phyloP scores from a whole-genome alignment of 2,329 filamentous ascomycete genomes.

The Huntiella moniliformis region DNA sequence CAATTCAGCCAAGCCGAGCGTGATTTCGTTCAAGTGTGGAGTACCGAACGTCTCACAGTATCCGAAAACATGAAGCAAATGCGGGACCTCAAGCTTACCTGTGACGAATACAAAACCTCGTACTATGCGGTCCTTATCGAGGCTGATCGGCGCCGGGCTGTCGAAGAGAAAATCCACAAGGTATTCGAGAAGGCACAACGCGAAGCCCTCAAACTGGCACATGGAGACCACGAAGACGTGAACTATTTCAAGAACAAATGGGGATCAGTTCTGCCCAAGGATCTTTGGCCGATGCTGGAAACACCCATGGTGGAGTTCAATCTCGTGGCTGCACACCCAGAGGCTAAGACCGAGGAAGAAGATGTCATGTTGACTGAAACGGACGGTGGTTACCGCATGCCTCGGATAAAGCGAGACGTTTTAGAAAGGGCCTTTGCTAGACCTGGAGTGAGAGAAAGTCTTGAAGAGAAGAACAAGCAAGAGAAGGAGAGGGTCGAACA shows the following conservation, averaged over 20 bases:
- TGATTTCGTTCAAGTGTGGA: slow-evolving; percentile 50
- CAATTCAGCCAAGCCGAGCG: slow-evolving; percentile 45
- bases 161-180: slow-evolving; percentile 54
- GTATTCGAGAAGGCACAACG: slow-evolving; percentile 63
- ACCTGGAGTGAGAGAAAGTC: background rate
- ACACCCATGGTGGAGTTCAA: background rate
- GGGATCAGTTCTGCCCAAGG: slow-evolving; percentile 69
- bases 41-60: slow-evolving; percentile 53
- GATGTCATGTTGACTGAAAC: background rate
- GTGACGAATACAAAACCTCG: slow-evolving; percentile 66
- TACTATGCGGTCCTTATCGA: slow-evolving; percentile 77
- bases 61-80: slow-evolving; percentile 54
- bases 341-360: background rate
- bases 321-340: background rate
- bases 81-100: slow-evolving; percentile 59
- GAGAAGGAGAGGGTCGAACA: background rate
- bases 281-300: slow-evolving; percentile 51
- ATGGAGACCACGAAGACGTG: slow-evolving; percentile 52
- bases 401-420: slow-evolving; percentile 5
- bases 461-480: background rate
- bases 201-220: slow-evolving; percentile 55
- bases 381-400: slow-evolving; percentile 5
- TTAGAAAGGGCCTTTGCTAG: slow-evolving; percentile 1
- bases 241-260: slow-evolving; percentile 66
- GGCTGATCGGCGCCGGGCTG: slow-evolving; percentile 51